Evolutionary conservation across 176 grass and related monocot species (phyloP).

Genomic region (Zizania latifolia): DNA sequence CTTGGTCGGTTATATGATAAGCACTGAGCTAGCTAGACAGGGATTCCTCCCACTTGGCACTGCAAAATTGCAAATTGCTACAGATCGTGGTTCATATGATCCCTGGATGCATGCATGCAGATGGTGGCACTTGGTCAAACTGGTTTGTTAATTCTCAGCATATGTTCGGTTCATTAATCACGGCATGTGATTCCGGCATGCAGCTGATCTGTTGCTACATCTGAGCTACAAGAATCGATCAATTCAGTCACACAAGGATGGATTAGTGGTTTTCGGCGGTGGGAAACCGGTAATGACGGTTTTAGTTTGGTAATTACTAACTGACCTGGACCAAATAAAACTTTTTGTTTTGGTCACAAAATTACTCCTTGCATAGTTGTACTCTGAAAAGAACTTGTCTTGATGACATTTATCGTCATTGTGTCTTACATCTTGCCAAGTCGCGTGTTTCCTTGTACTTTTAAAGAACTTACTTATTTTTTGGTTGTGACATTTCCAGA

Average conservation of each 20-base stretch:
- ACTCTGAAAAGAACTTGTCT: neutral
- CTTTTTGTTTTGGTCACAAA: no score
- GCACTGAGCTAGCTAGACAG: neutral
- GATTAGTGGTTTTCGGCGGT: neutral
- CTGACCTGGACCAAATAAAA: no score
- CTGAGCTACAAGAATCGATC: neutral
- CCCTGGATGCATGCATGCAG: neutral
- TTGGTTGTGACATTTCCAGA: neutral
- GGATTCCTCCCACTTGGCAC: conserved; percentile 5
- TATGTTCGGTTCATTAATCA: neutral
- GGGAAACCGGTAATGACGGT: neutral
- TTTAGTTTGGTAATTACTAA: neutral
- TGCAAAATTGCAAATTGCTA: neutral
- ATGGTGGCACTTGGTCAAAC: conserved; percentile 25
- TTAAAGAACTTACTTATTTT: neutral
- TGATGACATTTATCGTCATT: neutral
- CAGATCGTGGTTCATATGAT: neutral
- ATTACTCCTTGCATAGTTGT: neutral
- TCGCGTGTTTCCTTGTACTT: neutral
- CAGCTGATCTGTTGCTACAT: conserved; percentile 19
- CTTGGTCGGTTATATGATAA: conserved; percentile 26
- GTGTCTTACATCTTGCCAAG: neutral
- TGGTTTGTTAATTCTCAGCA: neutral
- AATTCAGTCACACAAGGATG: neutral
- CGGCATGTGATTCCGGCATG: conserved; percentile 31